Percentiles rank a stretch among this genome's conserved stretches.
Evolutionary conservation across 1,284 basidiomycete species (phyloP).

Genomic region (Ustilago curta): DNA sequence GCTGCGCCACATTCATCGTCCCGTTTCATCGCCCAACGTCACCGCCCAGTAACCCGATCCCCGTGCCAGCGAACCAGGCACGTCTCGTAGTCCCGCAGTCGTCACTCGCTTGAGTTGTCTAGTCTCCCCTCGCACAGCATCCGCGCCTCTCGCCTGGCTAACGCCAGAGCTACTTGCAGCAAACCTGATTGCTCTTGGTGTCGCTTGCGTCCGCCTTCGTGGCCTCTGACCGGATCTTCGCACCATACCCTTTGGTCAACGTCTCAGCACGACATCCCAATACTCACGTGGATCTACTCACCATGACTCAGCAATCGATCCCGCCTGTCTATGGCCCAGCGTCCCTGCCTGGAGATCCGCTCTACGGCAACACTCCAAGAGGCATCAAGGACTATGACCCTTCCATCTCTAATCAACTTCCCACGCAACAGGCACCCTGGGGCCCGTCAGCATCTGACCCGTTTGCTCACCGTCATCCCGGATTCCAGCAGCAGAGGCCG

Average conservation of each 20-base stretch:
- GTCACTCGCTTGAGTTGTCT: not conserved
- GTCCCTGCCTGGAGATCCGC: slow-evolving; percentile 9
- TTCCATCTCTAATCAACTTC: slow-evolving; percentile 7
- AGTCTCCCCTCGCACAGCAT: too few species aligned
- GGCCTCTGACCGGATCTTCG: not conserved
- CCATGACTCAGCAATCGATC: slow-evolving; percentile 35
- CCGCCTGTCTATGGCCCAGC: slow-evolving; percentile 21
- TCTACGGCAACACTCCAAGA: slow-evolving; percentile 31
- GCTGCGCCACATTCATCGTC: not conserved
- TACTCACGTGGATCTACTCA: slow-evolving; percentile 6
- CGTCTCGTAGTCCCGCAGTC: not conserved
- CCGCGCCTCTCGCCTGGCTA: too few species aligned
- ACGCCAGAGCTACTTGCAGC: not conserved
- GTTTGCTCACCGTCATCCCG: slow-evolving; percentile 21
- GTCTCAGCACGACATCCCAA: slow-evolving; percentile 7
- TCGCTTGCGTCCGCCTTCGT: not conserved
- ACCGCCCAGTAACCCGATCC: not conserved
- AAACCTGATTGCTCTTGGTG: not conserved
- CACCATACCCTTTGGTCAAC: slow-evolving; percentile 1
- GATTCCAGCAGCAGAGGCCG: slow-evolving; percentile 20
- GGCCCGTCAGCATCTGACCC: slow-evolving; percentile 18
- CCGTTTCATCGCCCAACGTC: too few species aligned
- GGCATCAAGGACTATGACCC: slow-evolving; percentile 38
- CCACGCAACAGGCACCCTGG: slow-evolving; percentile 17
- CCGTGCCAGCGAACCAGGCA: not conserved